Percentiles rank a stretch among this genome's conserved stretches.
These are phyloP conservation scores for Tranzscheliella williamsii DNA, from an alignment of 1,284 basidiomycete species.

Conservation along the genomic window DNA sequence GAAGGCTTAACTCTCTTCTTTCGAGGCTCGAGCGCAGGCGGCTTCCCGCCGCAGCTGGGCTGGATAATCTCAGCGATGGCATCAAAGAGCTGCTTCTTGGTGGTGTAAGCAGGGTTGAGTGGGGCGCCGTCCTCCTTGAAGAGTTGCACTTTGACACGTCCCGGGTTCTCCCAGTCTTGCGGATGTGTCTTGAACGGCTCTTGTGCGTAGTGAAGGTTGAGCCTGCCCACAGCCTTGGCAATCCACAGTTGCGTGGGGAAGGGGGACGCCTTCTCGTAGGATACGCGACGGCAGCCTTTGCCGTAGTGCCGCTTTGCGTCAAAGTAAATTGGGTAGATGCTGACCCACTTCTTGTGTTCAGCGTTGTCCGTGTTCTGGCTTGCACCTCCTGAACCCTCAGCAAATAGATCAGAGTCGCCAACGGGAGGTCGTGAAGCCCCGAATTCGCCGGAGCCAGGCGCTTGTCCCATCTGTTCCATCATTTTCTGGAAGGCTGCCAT, in stretches of 20 bases:
- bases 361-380: constrained; percentile 14
- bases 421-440: constrained; percentile 17
- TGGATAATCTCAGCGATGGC: constrained; percentile 45
- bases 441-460: constrained; percentile 26
- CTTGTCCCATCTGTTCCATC: constrained; percentile 52
- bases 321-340: constrained; percentile 93
- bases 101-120: constrained; percentile 72
- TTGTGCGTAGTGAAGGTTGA: constrained; percentile 79
- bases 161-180: constrained; percentile 86
- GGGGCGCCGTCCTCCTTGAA: constrained; percentile 79
- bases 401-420: constrained; percentile 2
- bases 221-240: constrained; percentile 75
- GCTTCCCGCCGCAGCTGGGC: constrained; percentile 45
- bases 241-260: constrained; percentile 93
- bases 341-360: constrained; percentile 74
- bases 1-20: constrained; percentile 27
- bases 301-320: constrained; percentile 88
- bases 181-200: constrained; percentile 85
- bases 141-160: constrained; percentile 77
- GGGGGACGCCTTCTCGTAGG: constrained; percentile 80
- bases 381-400: constrained; percentile 12
- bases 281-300: constrained; percentile 78
- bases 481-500: constrained; percentile 51
- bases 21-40: constrained; percentile 41
- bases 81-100: constrained; percentile 71